Conservation (phyloP, 2,329 filamentous ascomycete species). For the Ophiostoma tasmaniense region DNA sequence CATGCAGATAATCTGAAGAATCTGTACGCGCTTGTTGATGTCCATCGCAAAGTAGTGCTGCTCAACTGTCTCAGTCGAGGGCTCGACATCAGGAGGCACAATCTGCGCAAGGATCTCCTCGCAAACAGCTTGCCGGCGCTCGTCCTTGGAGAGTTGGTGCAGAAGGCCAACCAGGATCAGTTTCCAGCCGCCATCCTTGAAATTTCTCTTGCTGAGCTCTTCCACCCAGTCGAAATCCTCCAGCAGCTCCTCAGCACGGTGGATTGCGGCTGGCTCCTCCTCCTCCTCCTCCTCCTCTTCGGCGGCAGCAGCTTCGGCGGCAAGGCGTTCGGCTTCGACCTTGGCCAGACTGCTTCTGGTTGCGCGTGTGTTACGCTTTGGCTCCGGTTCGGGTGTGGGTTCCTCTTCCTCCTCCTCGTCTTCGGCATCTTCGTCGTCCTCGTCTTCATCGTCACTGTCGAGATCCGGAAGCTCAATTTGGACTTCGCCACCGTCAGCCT, state of each 20-base stretch:
- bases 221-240: slow-evolving; percentile 75
- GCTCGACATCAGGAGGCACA: slow-evolving; percentile 68
- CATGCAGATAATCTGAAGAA: slow-evolving; percentile 77
- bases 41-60: slow-evolving; percentile 67
- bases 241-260: slow-evolving; percentile 70
- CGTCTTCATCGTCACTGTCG: slow-evolving; percentile 61
- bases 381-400: slow-evolving; percentile 68
- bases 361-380: slow-evolving; percentile 57
- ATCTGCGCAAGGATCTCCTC: slow-evolving; percentile 72
- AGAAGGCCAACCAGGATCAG: slow-evolving; percentile 79
- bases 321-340: slow-evolving; percentile 61
- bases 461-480: slow-evolving; percentile 71
- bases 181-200: slow-evolving; percentile 84
- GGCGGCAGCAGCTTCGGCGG: slow-evolving; percentile 49
- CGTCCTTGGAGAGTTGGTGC: slow-evolving; percentile 71
- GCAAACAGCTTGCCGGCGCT: slow-evolving; percentile 60
- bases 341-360: slow-evolving; percentile 83
- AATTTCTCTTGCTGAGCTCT: slow-evolving; percentile 71
- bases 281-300: slow-evolving; percentile 42
- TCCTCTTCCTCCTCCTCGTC: slow-evolving; percentile 41
- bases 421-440: slow-evolving; percentile 51
- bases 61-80: slow-evolving; percentile 64
- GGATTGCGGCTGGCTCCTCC: slow-evolving; percentile 42
- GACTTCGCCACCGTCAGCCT: slow-evolving; percentile 67
- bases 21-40: slow-evolving; percentile 71